Base-by-base conservation (phyloP, 345 rosid genomes). In the Sonneratia alba region DNA sequence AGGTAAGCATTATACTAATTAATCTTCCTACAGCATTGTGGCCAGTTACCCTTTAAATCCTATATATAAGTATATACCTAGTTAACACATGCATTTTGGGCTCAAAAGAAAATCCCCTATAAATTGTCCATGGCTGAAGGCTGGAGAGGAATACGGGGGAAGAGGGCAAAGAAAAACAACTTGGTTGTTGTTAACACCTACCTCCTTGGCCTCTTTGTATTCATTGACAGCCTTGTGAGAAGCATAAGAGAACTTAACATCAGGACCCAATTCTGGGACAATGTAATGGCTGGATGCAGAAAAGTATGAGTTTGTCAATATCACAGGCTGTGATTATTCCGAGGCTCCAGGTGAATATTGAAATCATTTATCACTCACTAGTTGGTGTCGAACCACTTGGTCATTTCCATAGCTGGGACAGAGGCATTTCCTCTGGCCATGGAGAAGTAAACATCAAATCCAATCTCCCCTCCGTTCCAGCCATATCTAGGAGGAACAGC, bases 371-470 rank as follows among this genome's bases (percentile, higher is more conserved):
- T 70, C 69, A 94, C 98, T 88, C 80, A 94, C 98, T 94, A 94
- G 91, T 94, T 94, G 85, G 98, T 94, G 86, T 94, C 98, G 70
- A 94, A 91, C 98, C 98, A 94, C 92, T 94, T 94, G 84, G 97
- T 94, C 98, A 94, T 94, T 79, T 94, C 98, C 98, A 94, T 94
- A 56, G 98, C 98, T 0, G 98, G 97, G 3, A 88, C 96, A 66
- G 93, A 75, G 79, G 98, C 98, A 70, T 94, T 94, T 65, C 98
- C 98, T 85, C 98, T 88, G 70, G 97, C 98, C 97, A 94, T 91
- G 67, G 98, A 94, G 82, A 94, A 94, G 87, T 83, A 94, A 63
- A 82, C 80, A 68, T 87, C 93, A 0, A 88, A 85, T 13, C 90
- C 97, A 15, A 94, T 94, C 93, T 94, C 96, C 2, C 95, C 98